Percentiles rank a stretch among this genome's conserved stretches.
Conservation (phyloP, 2,329 filamentous ascomycete genomes). For the Cladophialophora bantiana region DNA sequence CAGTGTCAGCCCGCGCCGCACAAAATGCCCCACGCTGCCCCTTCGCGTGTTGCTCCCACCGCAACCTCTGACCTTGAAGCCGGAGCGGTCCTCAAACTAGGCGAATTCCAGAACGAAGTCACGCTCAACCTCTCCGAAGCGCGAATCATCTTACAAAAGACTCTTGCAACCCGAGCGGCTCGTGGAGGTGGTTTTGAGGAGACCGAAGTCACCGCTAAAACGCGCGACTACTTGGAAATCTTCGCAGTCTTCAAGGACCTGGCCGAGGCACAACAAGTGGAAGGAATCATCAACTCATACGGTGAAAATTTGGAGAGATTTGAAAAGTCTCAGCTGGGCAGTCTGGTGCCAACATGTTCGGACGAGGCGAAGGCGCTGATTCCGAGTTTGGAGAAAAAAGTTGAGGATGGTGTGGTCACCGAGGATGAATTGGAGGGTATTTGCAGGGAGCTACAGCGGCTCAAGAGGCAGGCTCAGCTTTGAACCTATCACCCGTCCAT, state of each 20-base stretch:
- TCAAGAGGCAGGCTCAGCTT: constrained; percentile 51
- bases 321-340: constrained; percentile 81
- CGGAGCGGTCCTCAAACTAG: constrained; percentile 78
- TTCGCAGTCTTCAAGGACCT: constrained; percentile 96
- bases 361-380: constrained; percentile 98
- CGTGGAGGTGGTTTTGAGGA: constrained; percentile 50
- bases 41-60: constrained; percentile 45
- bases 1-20: background rate
- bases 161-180: constrained; percentile 68
- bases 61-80: constrained; percentile 85
- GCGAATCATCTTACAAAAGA: constrained; percentile 86
- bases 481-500: constrained; percentile 6
- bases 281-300: constrained; percentile 80
- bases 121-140: constrained; percentile 93
- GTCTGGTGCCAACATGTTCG: constrained; percentile 86
- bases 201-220: constrained; percentile 75
- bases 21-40: constrained; percentile 39
- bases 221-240: constrained; percentile 88
- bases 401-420: constrained; percentile 55
- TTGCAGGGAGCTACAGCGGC: constrained; percentile 87
- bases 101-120: constrained; percentile 91
- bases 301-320: constrained; percentile 81
- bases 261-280: constrained; percentile 93
- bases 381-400: constrained; percentile 86
- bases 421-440: constrained; percentile 88